Evolutionary conservation across 2,329 filamentous ascomycete species (phyloP), one percentile per base, ranked within the genome.

Genomic region (Escovopsis sp.): DNA sequence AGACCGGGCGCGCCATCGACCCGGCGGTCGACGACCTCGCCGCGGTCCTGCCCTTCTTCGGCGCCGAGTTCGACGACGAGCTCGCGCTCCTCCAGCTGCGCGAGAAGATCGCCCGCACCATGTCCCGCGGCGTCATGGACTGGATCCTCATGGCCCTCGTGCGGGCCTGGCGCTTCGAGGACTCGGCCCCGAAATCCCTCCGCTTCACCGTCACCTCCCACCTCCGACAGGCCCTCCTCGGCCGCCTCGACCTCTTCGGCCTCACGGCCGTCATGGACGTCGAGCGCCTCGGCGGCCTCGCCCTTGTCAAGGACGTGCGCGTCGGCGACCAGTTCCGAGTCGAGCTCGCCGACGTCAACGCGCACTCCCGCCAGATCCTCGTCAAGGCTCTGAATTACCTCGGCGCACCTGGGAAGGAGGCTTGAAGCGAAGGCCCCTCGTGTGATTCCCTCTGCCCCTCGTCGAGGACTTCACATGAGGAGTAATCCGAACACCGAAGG

Each of bases 111-210:
- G 58, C 62, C 29, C 58, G 60, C 23, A 43, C 55, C 2, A 54
- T 72, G 26, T 47, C 52, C n/a, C 51, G 54, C 31, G 69, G 68
- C 35, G 48, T 51, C 30, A 46, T 60, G 43, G 62, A 70, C 45
- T 77, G 70, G 69, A 63, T 72, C 32, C 56, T 72, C 32, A 70
- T 76, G 47, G 71, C 73, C 17, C 57, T 79, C 23, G 56, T 72
- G 35, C 69, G 73, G 12, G 72, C 68, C 12, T 77, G 72, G 72
- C 57, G 58, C 41, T 72, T 66, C 44, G 66, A 74, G 47, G 54
- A 55, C 8, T 42, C 51, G 33, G 48, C 70, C 18, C 68, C 70
- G n/a, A 41, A 51, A 21, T 61, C 55, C 4, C 65, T 77, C 42
- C 50, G 48, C 31, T 66, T 73, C 43, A 62, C 52, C 3, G 67